These are phyloP conservation scores for Zasmidium citrigriseum DNA, from an alignment of 2,329 filamentous ascomycete species.

Conservation along the genomic window DNA sequence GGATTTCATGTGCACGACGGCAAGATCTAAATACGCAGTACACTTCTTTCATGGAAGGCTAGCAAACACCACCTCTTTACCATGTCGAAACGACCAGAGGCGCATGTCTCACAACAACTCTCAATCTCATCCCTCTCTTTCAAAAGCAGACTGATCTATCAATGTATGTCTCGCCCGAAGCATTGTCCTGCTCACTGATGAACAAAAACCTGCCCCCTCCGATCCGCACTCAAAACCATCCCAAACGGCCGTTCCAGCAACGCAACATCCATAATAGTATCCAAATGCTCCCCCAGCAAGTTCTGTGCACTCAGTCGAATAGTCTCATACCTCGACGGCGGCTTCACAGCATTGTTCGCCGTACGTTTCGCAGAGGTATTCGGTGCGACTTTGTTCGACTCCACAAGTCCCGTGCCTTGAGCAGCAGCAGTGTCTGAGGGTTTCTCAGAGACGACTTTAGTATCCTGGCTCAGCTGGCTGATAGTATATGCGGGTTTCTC, in stretches of 20 bases:
- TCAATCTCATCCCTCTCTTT: too few species aligned
- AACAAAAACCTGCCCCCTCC: slow-evolving; percentile 86
- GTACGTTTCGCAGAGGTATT: slow-evolving; percentile 40
- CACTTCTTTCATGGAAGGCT: too few species aligned
- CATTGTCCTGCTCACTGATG: slow-evolving; percentile 55
- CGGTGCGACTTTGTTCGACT: slow-evolving; percentile 29
- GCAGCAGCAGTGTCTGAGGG: slow-evolving; percentile 11
- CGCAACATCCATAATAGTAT: slow-evolving; percentile 85
- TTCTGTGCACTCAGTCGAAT: slow-evolving; percentile 85
- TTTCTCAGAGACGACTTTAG: slow-evolving; percentile 41
- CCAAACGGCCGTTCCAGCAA: slow-evolving; percentile 85
- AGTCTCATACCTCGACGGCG: slow-evolving; percentile 78
- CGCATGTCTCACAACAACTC: too few species aligned
- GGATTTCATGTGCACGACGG: too few species aligned
- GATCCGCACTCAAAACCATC: slow-evolving; percentile 89
- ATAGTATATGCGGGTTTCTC: slow-evolving; percentile 70
- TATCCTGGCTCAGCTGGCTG: slow-evolving; percentile 42
- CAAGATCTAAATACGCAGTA: too few species aligned
- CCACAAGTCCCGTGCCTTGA: slow-evolving; percentile 22
- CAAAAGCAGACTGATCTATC: too few species aligned
- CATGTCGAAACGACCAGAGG: too few species aligned
- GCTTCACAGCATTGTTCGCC: slow-evolving; percentile 37
- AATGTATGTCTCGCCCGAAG: neutral
- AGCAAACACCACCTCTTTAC: too few species aligned
- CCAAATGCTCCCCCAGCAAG: slow-evolving; percentile 81